A percentile compares a stretch with the other conserved stretches of the same genome.
Conservation (phyloP, 306 rosid genomes). For the Cyamopsis tetragonoloba region DNA sequence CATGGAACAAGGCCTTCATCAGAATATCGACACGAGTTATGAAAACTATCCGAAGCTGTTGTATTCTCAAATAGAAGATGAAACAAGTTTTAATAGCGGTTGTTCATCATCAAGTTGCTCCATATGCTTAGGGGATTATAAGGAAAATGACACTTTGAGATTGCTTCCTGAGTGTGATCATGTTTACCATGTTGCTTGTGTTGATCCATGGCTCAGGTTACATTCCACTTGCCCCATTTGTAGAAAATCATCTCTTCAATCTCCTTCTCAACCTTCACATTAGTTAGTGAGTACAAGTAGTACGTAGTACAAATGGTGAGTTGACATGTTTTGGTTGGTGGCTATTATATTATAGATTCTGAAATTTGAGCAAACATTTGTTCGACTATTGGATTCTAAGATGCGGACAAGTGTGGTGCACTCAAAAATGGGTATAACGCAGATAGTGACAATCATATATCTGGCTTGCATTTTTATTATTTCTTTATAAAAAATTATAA, state of each 20-base stretch:
- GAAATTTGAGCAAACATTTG: no score
- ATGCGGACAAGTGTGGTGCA: no score
- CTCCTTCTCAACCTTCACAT: neutral
- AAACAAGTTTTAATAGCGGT: neutral
- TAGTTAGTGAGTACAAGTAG: neutral
- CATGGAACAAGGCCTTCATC: constrained; percentile 9
- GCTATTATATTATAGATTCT: no score
- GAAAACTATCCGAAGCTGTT: constrained; percentile 27
- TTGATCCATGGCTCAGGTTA: constrained; percentile 47
- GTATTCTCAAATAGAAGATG: constrained; percentile 18
- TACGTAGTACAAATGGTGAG: no score
- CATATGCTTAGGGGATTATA: constrained; percentile 51
- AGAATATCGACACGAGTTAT: constrained; percentile 9
- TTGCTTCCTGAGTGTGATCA: constrained; percentile 44
- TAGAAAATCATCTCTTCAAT: constrained; percentile 27
- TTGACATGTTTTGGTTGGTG: no score
- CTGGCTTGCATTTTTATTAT: no score
- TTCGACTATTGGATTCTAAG: no score
- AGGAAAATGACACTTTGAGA: constrained; percentile 39
- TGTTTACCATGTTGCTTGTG: constrained; percentile 36
- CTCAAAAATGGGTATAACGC: no score
- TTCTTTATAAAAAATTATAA: no score
- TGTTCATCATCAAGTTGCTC: constrained; percentile 31
- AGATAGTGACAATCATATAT: no score
- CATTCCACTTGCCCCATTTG: constrained; percentile 52